Conservation (phyloP, 1,284 basidiomycete genomes). For the Trametes sp. region DNA sequence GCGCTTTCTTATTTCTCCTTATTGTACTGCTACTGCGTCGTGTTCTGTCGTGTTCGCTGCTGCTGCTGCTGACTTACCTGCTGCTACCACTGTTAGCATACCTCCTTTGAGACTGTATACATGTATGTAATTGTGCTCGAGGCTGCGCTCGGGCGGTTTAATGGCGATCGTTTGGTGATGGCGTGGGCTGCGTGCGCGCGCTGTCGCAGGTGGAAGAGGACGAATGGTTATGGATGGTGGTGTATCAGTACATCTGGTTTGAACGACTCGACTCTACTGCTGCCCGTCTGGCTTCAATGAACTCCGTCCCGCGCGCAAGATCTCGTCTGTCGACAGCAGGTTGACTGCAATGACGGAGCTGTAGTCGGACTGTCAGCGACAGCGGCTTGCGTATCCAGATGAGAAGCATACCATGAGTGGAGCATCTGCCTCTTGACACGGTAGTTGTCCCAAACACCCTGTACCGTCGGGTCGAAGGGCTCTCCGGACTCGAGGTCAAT, state of each 20-base stretch:
- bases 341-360: conserved; percentile 99
- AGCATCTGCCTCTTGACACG: conserved; percentile 99
- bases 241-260: conserved; percentile 26
- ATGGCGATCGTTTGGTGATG: conserved; percentile 19
- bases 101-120: conserved; percentile 21
- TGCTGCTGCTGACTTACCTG: conserved; percentile 14
- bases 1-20: conserved; percentile 39
- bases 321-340: conserved; percentile 95
- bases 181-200: background rate
- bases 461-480: conserved; percentile 94
- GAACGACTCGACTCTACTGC: conserved; percentile 45
- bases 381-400: conserved; percentile 10
- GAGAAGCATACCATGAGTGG: conserved; percentile 83
- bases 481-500: conserved; percentile 94
- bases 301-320: conserved; percentile 91
- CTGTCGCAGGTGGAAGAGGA: background rate
- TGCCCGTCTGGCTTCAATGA: conserved; percentile 84
- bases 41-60: conserved; percentile 19
- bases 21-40: conserved; percentile 33
- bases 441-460: conserved; percentile 99
- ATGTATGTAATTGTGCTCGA: conserved; percentile 33
- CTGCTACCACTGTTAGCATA: conserved; percentile 27
- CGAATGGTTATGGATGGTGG: background rate
- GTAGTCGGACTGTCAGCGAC: conserved; percentile 21
- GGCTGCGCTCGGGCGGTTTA: conserved; percentile 21